Evolutionary conservation across 2,329 filamentous ascomycete species (phyloP).

Genomic region (Periconia macrospinosa): DNA sequence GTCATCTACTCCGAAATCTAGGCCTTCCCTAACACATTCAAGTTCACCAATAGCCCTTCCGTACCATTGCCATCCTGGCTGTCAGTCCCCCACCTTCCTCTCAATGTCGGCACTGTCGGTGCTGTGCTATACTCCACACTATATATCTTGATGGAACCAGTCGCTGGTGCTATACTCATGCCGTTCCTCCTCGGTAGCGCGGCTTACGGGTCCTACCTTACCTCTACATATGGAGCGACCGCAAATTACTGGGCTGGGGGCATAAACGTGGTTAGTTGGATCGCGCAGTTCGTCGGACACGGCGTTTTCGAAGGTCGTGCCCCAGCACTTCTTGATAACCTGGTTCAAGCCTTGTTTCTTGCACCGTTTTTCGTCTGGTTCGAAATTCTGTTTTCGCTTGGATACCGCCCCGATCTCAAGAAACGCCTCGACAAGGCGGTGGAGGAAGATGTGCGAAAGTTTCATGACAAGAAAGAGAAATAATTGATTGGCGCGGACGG

Average conservation of each 20-base stretch:
- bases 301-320: slow-evolving; percentile 85
- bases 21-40: slow-evolving; percentile 10
- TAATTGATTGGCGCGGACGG: neutral
- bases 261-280: slow-evolving; percentile 75
- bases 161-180: slow-evolving; percentile 78
- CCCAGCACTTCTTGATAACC: slow-evolving; percentile 86
- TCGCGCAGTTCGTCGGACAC: slow-evolving; percentile 89
- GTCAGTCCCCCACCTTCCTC: slow-evolving; percentile 59
- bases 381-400: slow-evolving; percentile 85
- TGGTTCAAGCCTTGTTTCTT: slow-evolving; percentile 87
- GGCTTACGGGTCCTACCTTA: slow-evolving; percentile 74
- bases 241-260: slow-evolving; percentile 68
- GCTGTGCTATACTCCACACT: slow-evolving; percentile 70
- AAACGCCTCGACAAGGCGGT: slow-evolving; percentile 77
- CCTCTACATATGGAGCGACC: slow-evolving; percentile 61
- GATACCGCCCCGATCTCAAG: slow-evolving; percentile 87
- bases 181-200: slow-evolving; percentile 75
- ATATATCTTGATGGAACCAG: slow-evolving; percentile 91
- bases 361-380: slow-evolving; percentile 98
- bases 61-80: slow-evolving; percentile 58
- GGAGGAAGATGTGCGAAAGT: slow-evolving; percentile 72
- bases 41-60: slow-evolving; percentile 62
- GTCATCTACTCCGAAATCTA: slow-evolving; percentile 27
- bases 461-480: slow-evolving; percentile 59
- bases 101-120: slow-evolving; percentile 61